These are phyloP conservation scores for Phytopythium ostracodes DNA, from an alignment of 352 stramenopile genomes.

Conservation along the genomic window DNA sequence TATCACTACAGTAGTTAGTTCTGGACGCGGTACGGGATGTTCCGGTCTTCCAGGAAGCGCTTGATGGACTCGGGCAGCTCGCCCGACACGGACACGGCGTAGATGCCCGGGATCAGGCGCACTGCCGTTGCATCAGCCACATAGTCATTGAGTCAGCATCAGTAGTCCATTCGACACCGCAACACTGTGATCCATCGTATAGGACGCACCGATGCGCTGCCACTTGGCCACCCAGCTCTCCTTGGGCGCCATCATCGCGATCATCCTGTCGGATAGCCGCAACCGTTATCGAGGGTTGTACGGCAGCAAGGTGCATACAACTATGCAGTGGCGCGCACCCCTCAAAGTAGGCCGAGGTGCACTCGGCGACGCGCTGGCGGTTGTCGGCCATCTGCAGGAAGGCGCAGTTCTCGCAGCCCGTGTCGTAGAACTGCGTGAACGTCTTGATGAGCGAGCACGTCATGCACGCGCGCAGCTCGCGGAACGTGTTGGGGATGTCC, in stretches of 20 bases:
- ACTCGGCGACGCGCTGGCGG: conserved; percentile 83
- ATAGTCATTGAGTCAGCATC: no score
- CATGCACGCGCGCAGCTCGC: conserved; percentile 85
- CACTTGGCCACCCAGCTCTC: conserved; percentile 90
- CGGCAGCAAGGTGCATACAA: no score
- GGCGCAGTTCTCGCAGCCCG: conserved; percentile 85
- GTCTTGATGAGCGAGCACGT: conserved; percentile 88
- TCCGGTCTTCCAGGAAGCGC: conserved; percentile 82
- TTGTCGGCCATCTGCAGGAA: conserved; percentile 90
- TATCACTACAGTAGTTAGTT: conserved; percentile 21
- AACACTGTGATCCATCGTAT: no score
- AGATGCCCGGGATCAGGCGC: conserved; percentile 78
- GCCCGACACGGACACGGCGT: conserved; percentile 83
- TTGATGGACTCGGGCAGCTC: conserved; percentile 87
- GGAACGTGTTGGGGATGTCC: conserved; percentile 87
- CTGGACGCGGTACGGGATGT: conserved; percentile 83
- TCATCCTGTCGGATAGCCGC: conserved; percentile 42
- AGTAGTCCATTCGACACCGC: no score
- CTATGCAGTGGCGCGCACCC: no score
- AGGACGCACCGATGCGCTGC: conserved; percentile 74
- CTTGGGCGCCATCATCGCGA: conserved; percentile 88
- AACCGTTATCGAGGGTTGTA: neutral
- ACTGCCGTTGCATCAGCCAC: conserved; percentile 42
- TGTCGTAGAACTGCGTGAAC: conserved; percentile 90
- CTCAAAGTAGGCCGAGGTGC: conserved; percentile 88